Base-by-base conservation (phyloP, 768 basidiomycete species). In the Rickenella mellea region DNA sequence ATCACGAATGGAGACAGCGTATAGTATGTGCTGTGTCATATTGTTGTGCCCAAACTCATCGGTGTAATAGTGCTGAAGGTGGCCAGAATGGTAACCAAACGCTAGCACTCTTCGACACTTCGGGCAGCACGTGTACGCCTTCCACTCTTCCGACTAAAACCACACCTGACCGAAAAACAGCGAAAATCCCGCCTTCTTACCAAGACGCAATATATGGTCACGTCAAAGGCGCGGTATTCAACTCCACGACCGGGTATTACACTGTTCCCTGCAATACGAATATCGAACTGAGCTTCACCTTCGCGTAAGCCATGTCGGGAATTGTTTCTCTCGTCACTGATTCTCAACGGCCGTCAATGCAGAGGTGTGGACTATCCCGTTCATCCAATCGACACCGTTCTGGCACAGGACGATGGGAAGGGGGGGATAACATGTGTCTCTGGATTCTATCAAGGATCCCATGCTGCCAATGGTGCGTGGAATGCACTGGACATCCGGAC, bases 51-150 rank as follows among this genome's bases (percentile, higher is more conserved):
- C 5, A 27, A 11, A 22, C 17, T 7, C 31, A 14, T n/a, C 26
- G 11, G 22, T 43, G n/a, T n/a, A n/a, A 5, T 26, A 43, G 42
- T 24, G 33, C 22, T 22, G 42, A 35, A 19, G 14, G 22, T 2
- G 42, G 42, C 33, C 29, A 20, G 11, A 26, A 26, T n/a, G 21
- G 22, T 27, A 44, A 46, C n/a, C 38, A 51, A 28, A 26, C 33
- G 12, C 5, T 49, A 19, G 46, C 43, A 2, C 29, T 38, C 27
- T 41, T 51, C 29, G 52, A 51, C 31, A 49, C 59, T 4, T 57
- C 41, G 17, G 50, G 50, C 31, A 46, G 54, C 26, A 49, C 55
- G 42, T n/a, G n/a, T n/a, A n/a, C n/a, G n/a, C n/a, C n/a, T n/a
- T n/a, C n/a, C n/a, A n/a, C n/a, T n/a, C n/a, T n/a, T n/a, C n/a